A percentile compares a stretch with the other conserved stretches of the same genome.
These are phyloP conservation scores for Juncus effusus DNA, from an alignment of 176 grass and related monocot genomes.

Conservation along the genomic window DNA sequence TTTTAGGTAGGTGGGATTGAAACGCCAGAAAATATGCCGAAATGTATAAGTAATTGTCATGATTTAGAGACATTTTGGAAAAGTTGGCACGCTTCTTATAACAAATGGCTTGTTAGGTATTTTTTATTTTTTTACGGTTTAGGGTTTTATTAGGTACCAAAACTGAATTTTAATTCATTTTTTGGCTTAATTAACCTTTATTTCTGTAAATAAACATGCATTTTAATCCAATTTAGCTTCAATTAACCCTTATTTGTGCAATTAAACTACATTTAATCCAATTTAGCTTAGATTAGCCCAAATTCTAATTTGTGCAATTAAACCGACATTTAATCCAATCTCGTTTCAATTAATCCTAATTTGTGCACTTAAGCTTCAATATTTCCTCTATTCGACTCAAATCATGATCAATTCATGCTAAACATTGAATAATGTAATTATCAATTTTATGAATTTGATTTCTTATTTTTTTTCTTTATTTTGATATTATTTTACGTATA, in stretches of 20 bases:
- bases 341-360: too few relatives aligned
- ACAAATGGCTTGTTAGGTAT: constrained; percentile 98
- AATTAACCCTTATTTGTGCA: background rate
- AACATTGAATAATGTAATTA: too few relatives aligned
- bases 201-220: too few relatives aligned
- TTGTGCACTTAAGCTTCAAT: too few relatives aligned
- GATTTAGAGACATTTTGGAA: constrained; percentile 98
- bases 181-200: background rate
- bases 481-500: too few relatives aligned
- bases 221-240: background rate
- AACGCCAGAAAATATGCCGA: constrained; percentile 92
- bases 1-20: constrained; percentile 77
- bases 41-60: constrained; percentile 88
- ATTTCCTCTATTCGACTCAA: too few relatives aligned
- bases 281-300: constrained; percentile 2
- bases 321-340: too few relatives aligned
- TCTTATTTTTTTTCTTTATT: too few relatives aligned
- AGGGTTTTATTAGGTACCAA: background rate
- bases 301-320: constrained; percentile 17
- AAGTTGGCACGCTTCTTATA: constrained; percentile 97
- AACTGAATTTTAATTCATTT: background rate
- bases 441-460: too few relatives aligned
- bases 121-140: background rate
- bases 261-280: constrained; percentile 14
- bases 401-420: too few relatives aligned